Base-by-base conservation (phyloP, 148 eudicot species). In the Silene conica region DNA sequence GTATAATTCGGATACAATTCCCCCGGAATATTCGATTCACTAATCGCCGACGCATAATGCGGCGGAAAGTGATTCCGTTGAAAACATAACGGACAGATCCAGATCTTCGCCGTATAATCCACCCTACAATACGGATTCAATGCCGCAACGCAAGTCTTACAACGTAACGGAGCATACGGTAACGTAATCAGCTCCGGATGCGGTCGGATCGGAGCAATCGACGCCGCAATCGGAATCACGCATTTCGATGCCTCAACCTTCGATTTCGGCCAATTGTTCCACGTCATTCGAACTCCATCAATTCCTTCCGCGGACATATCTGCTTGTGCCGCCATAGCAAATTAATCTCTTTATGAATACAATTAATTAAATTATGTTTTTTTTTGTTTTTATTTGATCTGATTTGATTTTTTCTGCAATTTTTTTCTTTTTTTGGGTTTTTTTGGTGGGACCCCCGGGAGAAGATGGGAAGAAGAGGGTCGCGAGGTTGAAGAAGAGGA, bases 61-160 rank as follows among this genome's bases (percentile, higher is more conserved):
- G 85, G 93, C 0, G 98, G 98, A 58, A 94, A 94, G 34, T 86
- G 93, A 68, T 94, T 94, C 66, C 98, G 84, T 45, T 91, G 97
- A 75, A 82, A 85, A 72, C 97, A 91, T 41, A 94, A 91, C 0
- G 93, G 89, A 80, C 97, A 94, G 90, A 91, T 91, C 98, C 98
- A 94, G 76, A 94, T 85, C 57, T 80, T 86, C 46, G 93, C 92
- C 3, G 84, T 28, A 77, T 83, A 94, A 74, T 94, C 97, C 21
- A 88, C 93, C 7, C 87, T 84, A 46, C 84, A 80, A 63, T 66
- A 92, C 19, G 97, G 93, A 83, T 88, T 94, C 41, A 94, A 77
- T 12, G 82, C 80, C 12, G 88, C 69, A 41, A 82, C 21, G 69
- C 97, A 94, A 10, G 92, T 87, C 71, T 88, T 92, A 81, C 98